Evolutionary conservation across 2,329 filamentous ascomycete genomes (phyloP), one percentile per base, ranked within the genome.

Genomic region (Diaporthe eres): DNA sequence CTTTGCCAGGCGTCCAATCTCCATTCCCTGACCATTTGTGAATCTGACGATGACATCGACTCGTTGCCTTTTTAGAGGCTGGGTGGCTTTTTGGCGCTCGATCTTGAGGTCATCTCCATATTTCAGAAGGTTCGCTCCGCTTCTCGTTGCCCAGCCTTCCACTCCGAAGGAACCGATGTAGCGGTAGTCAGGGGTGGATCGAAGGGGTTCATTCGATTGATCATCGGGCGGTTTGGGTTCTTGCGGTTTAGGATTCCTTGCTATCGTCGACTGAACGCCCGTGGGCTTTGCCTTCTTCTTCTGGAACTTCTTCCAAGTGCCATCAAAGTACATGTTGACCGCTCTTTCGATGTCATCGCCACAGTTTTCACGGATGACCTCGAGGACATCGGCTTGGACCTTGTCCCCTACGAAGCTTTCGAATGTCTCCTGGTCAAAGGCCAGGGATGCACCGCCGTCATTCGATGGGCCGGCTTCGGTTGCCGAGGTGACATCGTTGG

Each of bases 81-180:
- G 92, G 37, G 44, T 44, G 28, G 94, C 92, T 83, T 94, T 96
- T 76, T 95, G 92, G 58, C 97, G 92, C 84, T 98, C 96, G 60
- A 99, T 98, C 68, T 89, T 92, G 75, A 99, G 92, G n/a, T 85
- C 80, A 78, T 98, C 96, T 22, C 94, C 95, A 80, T 98, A 94
- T 78, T 92, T 94, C 37, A 99, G 82, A 8, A 98, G 82, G 51
- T 91, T 91, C 4, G 85, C 86, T 0, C 96, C 96, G 82, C 95
- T 98, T 80, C 93, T 92, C 4, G 96, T 98, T 8, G 95, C 93
- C 97, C 97, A 99, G 6, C 93, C 97, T 72, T 94, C 95, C 6
- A 94, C 95, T 12, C 97, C 97, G 84, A 98, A 97, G 0, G 95
- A 95, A 25, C 97, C 97, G 77, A 98, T 90, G 80, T 98, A 99